Conservation (phyloP, 192 early-diverging fungal species). For the Mortierella claussenii region DNA sequence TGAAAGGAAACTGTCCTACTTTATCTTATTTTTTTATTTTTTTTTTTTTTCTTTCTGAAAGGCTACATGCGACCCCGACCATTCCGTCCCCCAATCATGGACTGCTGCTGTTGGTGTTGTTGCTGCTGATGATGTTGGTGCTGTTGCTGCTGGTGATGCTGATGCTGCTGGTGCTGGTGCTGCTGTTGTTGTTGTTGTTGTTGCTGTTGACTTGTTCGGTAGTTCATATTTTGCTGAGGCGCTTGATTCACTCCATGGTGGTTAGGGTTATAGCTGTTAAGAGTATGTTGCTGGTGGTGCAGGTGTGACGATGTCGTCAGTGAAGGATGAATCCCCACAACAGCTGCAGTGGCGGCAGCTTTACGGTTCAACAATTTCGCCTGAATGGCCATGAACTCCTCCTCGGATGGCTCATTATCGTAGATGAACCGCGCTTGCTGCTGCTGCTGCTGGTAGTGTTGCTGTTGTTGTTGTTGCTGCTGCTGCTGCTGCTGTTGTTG, state of each 20-base stretch:
- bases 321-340: slow-evolving; percentile 32
- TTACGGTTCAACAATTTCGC: slow-evolving; percentile 29
- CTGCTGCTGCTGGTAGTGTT: slow-evolving; percentile 17
- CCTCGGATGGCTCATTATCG: slow-evolving; percentile 34
- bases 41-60: no score
- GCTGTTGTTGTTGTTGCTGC: slow-evolving; percentile 13
- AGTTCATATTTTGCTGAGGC: slow-evolving; percentile 4
- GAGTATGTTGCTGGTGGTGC: slow-evolving; percentile 14
- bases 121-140: slow-evolving; percentile 13
- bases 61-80: no score
- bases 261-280: slow-evolving; percentile 16
- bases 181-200: slow-evolving; percentile 26
- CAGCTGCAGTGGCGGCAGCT: slow-evolving; percentile 12
- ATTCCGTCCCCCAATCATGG: no score
- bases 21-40: no score
- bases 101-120: no score
- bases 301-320: slow-evolving; percentile 26
- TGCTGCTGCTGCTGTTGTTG: slow-evolving; percentile 23
- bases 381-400: slow-evolving; percentile 36
- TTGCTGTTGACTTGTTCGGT: slow-evolving; percentile 13
- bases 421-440: slow-evolving; percentile 30
- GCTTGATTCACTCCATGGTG: slow-evolving; percentile 7
- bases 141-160: slow-evolving; percentile 21
- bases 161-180: slow-evolving; percentile 20
- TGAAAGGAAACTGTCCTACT: no score